Base-by-base conservation (phyloP, 192 early-diverging fungal species). In the Neocallimastix lanati region DNA sequence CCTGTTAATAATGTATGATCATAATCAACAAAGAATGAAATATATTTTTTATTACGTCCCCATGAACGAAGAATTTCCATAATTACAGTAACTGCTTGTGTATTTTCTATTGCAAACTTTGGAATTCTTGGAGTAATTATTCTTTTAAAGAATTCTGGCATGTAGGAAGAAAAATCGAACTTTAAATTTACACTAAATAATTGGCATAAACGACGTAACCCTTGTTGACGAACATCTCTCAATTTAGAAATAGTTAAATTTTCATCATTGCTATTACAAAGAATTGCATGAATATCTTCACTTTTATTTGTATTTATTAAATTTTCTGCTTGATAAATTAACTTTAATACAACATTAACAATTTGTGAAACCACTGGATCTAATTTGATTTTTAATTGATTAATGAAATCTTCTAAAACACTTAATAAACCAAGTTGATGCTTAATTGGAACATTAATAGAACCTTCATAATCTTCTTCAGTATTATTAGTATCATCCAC, bases 361-460 rank as follows among this genome's bases (percentile, higher is more conserved):
- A 97, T 78, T 67, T 91, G 85, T 27, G 90, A 88, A 58, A 96
- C 82, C 77, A 92, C 89, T 0, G 94, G 94, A 21, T 85, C 80
- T n/a, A 94, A 81, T 77, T 90, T 87, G 18, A 88, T 84, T 0
- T 92, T 92, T 15, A 99, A 84, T 86, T 95, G 93, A 85, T 92
- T 94, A 77, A 97, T 82, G 35, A 93, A 84, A 82, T 97, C 97
- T 38, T 92, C 88, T 28, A 94, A 77, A 58, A 94, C 83, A 33
- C 91, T 86, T 80, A 98, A 84, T 83, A 93, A 94, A 83, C 96
- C 96, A 28, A 92, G 30, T 82, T 94, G 93, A 79, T 92, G 89
- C 79, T 92, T 91, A 35, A 67, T 25, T 21, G 50, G 50, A n/a
- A n/a, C 18, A 21, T 67, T 16, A n/a, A 67, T n/a, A 11, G 0